Percentiles rank a stretch among this genome's conserved stretches.
These are phyloP conservation scores for Zoysia matrella DNA, from an alignment of 202 grass and related monocot species.

Conservation along the genomic window DNA sequence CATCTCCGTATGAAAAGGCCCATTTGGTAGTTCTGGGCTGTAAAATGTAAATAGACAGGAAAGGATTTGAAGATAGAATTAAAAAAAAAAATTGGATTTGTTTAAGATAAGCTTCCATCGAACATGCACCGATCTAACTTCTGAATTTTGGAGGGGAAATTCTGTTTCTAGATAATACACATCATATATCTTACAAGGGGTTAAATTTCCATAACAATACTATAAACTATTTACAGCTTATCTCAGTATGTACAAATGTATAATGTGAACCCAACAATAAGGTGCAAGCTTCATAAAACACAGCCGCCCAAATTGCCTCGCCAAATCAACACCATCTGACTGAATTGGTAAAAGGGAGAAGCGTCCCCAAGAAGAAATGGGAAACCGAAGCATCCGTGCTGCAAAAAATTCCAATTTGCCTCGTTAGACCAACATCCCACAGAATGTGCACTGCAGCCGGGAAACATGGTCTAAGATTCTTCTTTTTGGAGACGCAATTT, in stretches of 20 bases:
- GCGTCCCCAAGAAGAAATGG: not conserved
- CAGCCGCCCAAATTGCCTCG: slow-evolving; percentile 39
- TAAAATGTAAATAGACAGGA: not conserved
- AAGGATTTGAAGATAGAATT: not conserved
- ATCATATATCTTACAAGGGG: not conserved
- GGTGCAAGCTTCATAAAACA: slow-evolving; percentile 60
- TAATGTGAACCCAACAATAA: not conserved
- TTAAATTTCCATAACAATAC: not conserved
- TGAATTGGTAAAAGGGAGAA: not conserved
- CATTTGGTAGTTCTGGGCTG: not conserved
- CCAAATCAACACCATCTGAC: slow-evolving; percentile 6
- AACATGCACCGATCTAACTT: not conserved
- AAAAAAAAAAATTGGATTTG: too few species aligned
- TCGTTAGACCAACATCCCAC: not conserved
- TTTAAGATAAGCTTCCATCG: not conserved
- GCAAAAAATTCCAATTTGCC: not conserved
- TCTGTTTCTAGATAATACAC: too few species aligned
- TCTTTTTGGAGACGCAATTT: slow-evolving; percentile 36
- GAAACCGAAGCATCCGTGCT: not conserved
- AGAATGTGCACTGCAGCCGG: not conserved
- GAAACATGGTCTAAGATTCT: slow-evolving; percentile 35
- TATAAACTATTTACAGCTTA: slow-evolving; percentile 40
- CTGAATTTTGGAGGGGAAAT: not conserved
- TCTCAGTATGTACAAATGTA: slow-evolving; percentile 24
- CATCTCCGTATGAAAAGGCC: not conserved